phyloP scores from a whole-genome alignment of 257 asterid species.

The Hygrophila difformis region DNA sequence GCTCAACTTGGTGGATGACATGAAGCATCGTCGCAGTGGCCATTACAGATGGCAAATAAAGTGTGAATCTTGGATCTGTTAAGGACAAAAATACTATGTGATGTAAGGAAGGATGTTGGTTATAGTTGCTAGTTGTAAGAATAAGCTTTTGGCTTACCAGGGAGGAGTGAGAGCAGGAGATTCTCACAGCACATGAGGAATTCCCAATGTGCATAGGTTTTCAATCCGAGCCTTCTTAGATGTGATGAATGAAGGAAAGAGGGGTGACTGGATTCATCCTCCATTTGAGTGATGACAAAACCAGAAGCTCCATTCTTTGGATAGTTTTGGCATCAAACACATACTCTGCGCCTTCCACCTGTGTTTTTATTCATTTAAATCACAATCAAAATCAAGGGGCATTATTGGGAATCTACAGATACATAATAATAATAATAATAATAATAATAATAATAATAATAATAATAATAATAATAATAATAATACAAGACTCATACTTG shows the following conservation, averaged over 20 bases:
- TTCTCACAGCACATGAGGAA: constrained; percentile 54
- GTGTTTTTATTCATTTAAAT: background rate
- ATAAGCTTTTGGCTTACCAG: constrained; percentile 38
- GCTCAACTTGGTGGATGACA: constrained; percentile 55
- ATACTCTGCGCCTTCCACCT: constrained; percentile 58
- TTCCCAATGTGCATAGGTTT: constrained; percentile 41
- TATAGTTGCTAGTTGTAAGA: background rate
- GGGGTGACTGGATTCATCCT: constrained; percentile 96
- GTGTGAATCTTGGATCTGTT: constrained; percentile 62
- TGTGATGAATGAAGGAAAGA: constrained; percentile 71
- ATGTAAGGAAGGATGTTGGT: background rate
- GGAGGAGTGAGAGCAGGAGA: constrained; percentile 48
- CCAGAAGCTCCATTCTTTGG: constrained; percentile 83
- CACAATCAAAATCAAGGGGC: background rate
- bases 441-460: no score
- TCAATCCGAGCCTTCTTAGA: constrained; percentile 64
- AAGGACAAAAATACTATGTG: background rate
- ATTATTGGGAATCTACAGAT: no score
- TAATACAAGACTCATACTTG: constrained; percentile 77
- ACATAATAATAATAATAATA: no score
- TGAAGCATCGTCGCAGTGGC: constrained; percentile 89
- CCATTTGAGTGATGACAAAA: constrained; percentile 72
- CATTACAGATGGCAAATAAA: constrained; percentile 60
- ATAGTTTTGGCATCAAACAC: constrained; percentile 74
- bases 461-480: no score